Percentiles rank a stretch among this genome's conserved stretches.
Evolutionary conservation across 331 rosid species (phyloP).

Genomic region (Quercus lobata): DNA sequence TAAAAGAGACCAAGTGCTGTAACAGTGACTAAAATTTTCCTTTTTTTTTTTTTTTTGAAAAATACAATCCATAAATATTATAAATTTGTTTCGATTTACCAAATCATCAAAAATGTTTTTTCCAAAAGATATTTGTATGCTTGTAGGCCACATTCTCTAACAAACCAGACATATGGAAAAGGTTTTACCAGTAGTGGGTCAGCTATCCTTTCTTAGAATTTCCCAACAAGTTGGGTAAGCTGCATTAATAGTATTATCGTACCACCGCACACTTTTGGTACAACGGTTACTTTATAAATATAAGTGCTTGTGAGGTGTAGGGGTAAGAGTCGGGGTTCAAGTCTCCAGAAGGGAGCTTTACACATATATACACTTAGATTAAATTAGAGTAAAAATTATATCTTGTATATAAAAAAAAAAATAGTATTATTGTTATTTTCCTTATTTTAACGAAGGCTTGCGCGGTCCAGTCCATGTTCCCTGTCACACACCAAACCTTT

Average conservation of each 20-base stretch:
- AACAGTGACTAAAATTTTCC: constrained; percentile 18
- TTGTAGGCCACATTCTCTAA: constrained; percentile 59
- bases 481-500: constrained; percentile 27
- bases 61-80: not conserved
- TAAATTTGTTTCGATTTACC: constrained; percentile 16
- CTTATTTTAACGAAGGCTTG: constrained; percentile 36
- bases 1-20: constrained; percentile 40
- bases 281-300: no score
- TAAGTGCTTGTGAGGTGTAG: accelerated
- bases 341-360: no score
- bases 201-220: constrained; percentile 54
- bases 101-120: constrained; percentile 30
- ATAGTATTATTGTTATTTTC: constrained; percentile 2
- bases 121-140: constrained; percentile 24
- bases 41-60: not conserved
- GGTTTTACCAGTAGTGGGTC: constrained; percentile 47
- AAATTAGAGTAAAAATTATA: no score
- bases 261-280: no score
- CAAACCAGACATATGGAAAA: constrained; percentile 53
- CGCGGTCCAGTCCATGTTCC: constrained; percentile 64
- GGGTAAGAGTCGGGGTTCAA: no score
- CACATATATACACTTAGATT: no score
- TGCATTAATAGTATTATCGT: constrained; percentile 2
- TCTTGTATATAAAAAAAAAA: no score
- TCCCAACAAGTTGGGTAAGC: constrained; percentile 50